Base-by-base conservation (phyloP, 2,329 filamentous ascomycete genomes). In the Penicillium polonicum region DNA sequence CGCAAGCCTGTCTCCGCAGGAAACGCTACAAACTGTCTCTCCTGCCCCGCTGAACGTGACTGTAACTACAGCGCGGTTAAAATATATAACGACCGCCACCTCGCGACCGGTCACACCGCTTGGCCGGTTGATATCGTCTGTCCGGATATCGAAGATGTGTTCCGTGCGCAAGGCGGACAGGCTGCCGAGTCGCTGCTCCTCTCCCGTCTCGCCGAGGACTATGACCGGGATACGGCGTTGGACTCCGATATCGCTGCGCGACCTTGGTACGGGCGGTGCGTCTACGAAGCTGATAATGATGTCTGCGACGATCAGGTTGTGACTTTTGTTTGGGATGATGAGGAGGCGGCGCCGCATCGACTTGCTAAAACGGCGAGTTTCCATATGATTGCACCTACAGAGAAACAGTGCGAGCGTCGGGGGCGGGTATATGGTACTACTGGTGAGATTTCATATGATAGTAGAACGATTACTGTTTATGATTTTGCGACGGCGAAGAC, bases 241-340 rank as follows among this genome's bases (percentile, higher is more conserved):
- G 88, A 88, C 63, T 61, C 59, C 12, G 73, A 79, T n/a, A 78
- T 86, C 5, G 78, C 81, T 48, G 67, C 69, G 12, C 73, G 83
- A 5, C 76, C 81, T 1, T 88, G 92, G 91, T 97, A 92, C 70
- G 94, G 94, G 0, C 86, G 93, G n/a, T 99, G 94, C 70, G 94
- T 97, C 1, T 97, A 88, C 76, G 94, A 97, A 72, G 81, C 88
- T 5, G 92, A 96, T 76, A 99, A 97, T 75, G 87, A 95, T 68
- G 94, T 97, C 42, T 91, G 88, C 68, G 94, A 99, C 72, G 91
- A 97, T 68, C 93, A 97, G 73, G 83, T 88, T 27, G 94, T 97
- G 21, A 93, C 89, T 0, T 85, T 97, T 52, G 86, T 84, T 4
- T 97, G 93, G 92, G 88, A 92, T 13, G 90, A 95, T 44, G 87